A percentile compares a stretch with the other conserved stretches of the same genome.
Evolutionary conservation across 306 rosid genomes (phyloP).

Genomic region (Acacia crassicarpa): DNA sequence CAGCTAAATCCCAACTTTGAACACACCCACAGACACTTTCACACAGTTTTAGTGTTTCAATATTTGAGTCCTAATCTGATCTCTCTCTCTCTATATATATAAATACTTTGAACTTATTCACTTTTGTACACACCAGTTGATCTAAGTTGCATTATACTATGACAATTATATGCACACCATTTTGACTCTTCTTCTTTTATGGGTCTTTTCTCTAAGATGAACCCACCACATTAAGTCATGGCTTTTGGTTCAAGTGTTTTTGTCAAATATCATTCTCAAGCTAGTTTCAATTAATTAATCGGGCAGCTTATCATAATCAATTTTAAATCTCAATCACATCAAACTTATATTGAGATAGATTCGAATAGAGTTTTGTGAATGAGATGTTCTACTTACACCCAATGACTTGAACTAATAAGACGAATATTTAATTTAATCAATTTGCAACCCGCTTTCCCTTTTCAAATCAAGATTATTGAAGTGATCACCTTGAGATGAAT

Average conservation of each 20-base stretch:
- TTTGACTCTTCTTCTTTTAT: not conserved
- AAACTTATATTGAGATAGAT: conserved; percentile 25
- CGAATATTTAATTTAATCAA: conserved; percentile 30
- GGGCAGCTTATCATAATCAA: conserved; percentile 38
- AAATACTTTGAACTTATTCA: not conserved
- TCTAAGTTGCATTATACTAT: not conserved
- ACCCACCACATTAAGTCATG: not conserved
- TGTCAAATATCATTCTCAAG: conserved; percentile 44
- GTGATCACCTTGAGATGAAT: conserved; percentile 10
- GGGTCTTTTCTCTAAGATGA: not conserved
- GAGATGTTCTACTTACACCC: conserved; percentile 47
- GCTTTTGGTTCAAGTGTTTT: conserved; percentile 33
- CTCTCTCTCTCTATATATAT: no score
- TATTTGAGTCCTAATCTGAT: conserved; percentile 8
- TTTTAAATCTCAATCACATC: conserved; percentile 37
- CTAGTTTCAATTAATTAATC: not conserved
- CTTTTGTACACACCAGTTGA: not conserved
- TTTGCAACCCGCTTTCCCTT: conserved; percentile 32
- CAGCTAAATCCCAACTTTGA: conserved; percentile 47
- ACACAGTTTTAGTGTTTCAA: conserved; percentile 22
- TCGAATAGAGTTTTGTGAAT: conserved; percentile 36
- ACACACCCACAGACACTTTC: not conserved
- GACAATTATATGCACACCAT: not conserved
- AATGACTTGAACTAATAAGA: conserved; percentile 22
- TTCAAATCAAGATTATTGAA: conserved; percentile 31